These are phyloP conservation scores for Podospora anserina DNA, from an alignment of 495 filamentous ascomycete genomes.

Conservation along the genomic window DNA sequence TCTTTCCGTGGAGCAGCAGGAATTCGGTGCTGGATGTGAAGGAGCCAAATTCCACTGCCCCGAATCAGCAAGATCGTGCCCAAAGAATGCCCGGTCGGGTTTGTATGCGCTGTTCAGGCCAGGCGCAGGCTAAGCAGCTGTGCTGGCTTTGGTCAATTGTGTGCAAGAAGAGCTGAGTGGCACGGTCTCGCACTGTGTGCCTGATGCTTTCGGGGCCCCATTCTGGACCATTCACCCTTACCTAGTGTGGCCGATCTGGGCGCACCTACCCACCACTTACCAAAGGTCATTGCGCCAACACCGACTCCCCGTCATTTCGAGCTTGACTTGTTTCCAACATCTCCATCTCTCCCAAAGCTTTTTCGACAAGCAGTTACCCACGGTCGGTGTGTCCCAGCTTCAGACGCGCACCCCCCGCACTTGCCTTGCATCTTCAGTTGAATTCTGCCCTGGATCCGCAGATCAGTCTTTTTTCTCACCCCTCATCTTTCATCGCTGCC, in stretches of 20 bases:
- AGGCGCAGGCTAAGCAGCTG: not conserved
- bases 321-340: slow-evolving; percentile 26
- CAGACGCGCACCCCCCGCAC: slow-evolving; percentile 9
- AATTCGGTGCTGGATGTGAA: too few relatives aligned
- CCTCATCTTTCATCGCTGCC: slow-evolving; percentile 15
- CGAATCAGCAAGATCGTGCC: too few relatives aligned
- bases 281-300: slow-evolving; percentile 29
- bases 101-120: too few relatives aligned
- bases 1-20: too few relatives aligned
- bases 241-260: slow-evolving; percentile 24
- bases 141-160: not conserved
- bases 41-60: too few relatives aligned
- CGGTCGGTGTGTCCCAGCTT: slow-evolving; percentile 10
- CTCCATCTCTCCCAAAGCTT: slow-evolving; percentile 19
- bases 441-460: not conserved
- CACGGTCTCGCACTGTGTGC: slow-evolving; percentile 5
- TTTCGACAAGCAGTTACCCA: slow-evolving; percentile 11
- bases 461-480: slow-evolving; percentile 10
- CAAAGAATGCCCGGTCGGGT: too few relatives aligned
- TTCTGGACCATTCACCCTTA: slow-evolving; percentile 1
- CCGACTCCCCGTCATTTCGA: slow-evolving; percentile 28
- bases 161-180: not conserved
- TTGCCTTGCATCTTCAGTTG: slow-evolving; percentile 11
- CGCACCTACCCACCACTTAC: slow-evolving; percentile 19
- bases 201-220: not conserved